A percentile compares a stretch with the other conserved stretches of the same genome.
Evolutionary conservation across 345 rosid species (phyloP).

Genomic region (Sonneratia alba): DNA sequence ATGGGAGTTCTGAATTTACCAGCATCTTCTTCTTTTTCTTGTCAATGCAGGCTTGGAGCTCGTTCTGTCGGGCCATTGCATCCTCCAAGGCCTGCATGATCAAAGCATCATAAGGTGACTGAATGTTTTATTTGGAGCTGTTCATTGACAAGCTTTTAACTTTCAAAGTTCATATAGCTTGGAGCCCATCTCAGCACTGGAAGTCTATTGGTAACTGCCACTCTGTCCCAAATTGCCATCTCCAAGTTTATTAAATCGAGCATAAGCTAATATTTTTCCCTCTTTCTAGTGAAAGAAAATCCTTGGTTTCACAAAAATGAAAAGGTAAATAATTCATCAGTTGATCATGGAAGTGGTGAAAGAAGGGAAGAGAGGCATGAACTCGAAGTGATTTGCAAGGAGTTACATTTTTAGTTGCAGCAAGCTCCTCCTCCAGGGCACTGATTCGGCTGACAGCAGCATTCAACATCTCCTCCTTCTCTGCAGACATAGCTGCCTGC

Average conservation of each 20-base stretch:
- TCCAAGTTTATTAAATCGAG: too few relatives aligned
- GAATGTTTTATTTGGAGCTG: neutral
- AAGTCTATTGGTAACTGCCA: too few relatives aligned
- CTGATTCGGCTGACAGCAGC: slow-evolving; percentile 58
- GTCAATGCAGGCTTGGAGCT: slow-evolving; percentile 63
- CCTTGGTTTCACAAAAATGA: too few relatives aligned
- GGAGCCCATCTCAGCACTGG: too few relatives aligned
- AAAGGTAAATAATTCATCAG: too few relatives aligned
- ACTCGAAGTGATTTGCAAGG: neutral
- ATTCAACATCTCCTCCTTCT: slow-evolving; percentile 72
- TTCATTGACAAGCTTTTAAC: neutral
- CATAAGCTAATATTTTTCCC: too few relatives aligned
- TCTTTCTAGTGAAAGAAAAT: too few relatives aligned
- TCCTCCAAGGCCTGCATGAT: slow-evolving; percentile 68
- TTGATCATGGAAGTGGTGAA: neutral
- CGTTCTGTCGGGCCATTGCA: slow-evolving; percentile 56
- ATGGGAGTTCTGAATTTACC: slow-evolving; percentile 1
- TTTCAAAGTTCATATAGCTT: neutral
- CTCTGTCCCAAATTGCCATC: too few relatives aligned
- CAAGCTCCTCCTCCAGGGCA: slow-evolving; percentile 71
- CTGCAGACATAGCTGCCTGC: slow-evolving; percentile 53
- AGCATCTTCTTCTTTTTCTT: slow-evolving; percentile 71
- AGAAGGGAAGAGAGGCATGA: neutral
- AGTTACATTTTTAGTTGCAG: slow-evolving; percentile 63
- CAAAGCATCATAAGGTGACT: neutral